phyloP scores from a whole-genome alignment of 441 rosid genomes.

The Dalechampia spathulata region DNA sequence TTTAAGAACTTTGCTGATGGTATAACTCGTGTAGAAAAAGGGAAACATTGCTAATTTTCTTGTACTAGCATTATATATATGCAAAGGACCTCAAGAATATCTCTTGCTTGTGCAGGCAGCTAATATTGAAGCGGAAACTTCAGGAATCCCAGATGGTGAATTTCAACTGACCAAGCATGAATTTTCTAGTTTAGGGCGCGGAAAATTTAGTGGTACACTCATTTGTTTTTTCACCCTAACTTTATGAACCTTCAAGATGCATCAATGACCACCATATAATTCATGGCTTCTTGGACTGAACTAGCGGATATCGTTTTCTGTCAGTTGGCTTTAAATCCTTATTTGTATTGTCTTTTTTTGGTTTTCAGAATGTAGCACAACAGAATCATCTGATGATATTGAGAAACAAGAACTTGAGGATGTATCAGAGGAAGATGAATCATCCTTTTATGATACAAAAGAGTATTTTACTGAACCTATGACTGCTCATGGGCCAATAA shows the following conservation, averaged over 20 bases:
- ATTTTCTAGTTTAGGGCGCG: conserved; percentile 52
- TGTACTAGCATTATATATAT: not conserved
- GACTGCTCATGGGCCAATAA: conserved; percentile 27
- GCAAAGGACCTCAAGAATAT: not conserved
- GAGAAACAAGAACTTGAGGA: conserved; percentile 85
- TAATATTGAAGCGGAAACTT: conserved; percentile 64
- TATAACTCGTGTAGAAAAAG: not conserved
- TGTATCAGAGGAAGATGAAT: conserved; percentile 65
- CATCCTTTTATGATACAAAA: conserved; percentile 59
- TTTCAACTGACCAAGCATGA: conserved; percentile 58
- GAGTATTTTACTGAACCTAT: conserved; percentile 55
- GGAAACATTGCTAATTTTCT: not conserved
- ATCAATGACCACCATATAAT: not conserved
- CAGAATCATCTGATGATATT: conserved; percentile 85
- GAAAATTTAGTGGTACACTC: conserved; percentile 66
- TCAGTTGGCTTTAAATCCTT: not conserved
- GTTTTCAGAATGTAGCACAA: conserved; percentile 85
- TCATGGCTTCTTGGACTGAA: conserved; percentile 4
- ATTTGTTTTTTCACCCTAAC: not conserved
- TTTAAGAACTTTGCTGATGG: too few relatives aligned
- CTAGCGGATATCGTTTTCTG: not conserved
- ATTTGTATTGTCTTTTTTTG: conserved; percentile 15
- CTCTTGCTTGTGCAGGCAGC: conserved; percentile 52
- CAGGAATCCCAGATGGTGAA: conserved; percentile 59
- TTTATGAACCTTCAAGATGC: not conserved